These are phyloP conservation scores for Lagerstroemia speciosa DNA, from an alignment of 345 rosid species.

Conservation along the genomic window DNA sequence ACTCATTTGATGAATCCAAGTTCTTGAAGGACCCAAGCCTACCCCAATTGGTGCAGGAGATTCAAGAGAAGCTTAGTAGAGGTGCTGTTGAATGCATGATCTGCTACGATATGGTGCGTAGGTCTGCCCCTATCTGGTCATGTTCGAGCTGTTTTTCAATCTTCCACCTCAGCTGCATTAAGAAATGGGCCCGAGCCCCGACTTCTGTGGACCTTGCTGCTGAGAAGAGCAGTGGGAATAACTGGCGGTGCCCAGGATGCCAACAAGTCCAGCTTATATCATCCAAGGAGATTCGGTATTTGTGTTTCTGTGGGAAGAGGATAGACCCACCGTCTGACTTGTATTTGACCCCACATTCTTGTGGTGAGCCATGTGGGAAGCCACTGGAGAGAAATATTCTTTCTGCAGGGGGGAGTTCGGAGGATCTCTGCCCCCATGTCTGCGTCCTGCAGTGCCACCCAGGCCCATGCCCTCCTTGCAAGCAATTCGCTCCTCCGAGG, in stretches of 20 bases:
- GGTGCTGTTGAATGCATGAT: constrained; percentile 89
- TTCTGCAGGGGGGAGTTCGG: constrained; percentile 27
- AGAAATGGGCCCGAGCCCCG: constrained; percentile 94
- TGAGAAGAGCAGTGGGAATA: constrained; percentile 75
- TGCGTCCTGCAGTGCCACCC: constrained; percentile 98
- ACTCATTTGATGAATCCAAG: constrained; percentile 21
- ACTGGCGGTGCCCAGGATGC: constrained; percentile 99
- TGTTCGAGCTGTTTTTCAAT: constrained; percentile 92
- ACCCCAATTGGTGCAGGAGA: constrained; percentile 86
- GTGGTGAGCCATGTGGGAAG: constrained; percentile 97
- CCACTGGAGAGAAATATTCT: constrained; percentile 52
- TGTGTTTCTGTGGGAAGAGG: constrained; percentile 84
- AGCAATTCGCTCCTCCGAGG: constrained; percentile 80
- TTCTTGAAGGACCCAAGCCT: constrained; percentile 41
- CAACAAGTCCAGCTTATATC: constrained; percentile 77
- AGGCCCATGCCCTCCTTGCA: constrained; percentile 98
- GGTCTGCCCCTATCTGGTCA: constrained; percentile 80
- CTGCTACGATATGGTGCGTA: constrained; percentile 80
- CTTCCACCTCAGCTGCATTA: constrained; percentile 85
- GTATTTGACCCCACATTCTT: constrained; percentile 93
- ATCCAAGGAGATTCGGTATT: constrained; percentile 62
- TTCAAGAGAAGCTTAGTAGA: constrained; percentile 76
- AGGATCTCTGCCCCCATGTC: constrained; percentile 73
- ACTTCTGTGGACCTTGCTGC: constrained; percentile 71
- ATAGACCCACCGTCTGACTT: constrained; percentile 80